These are phyloP conservation scores for Millerozyma miso DNA, from an alignment of 805 yeast species.

Conservation along the genomic window DNA sequence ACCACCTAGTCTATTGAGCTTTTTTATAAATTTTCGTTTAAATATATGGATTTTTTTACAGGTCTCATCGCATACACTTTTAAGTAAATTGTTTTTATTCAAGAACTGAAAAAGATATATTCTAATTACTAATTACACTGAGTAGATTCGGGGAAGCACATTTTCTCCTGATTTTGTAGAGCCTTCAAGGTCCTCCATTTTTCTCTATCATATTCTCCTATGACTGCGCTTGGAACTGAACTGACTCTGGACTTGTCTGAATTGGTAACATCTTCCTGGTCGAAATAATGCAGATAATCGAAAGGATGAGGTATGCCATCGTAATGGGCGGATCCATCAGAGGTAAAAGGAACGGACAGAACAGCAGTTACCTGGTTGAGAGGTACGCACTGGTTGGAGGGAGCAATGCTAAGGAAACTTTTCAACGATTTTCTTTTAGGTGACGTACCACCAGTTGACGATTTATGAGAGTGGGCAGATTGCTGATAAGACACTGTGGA, in stretches of 20 bases:
- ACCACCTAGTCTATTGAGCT: no score
- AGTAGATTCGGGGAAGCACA: neutral
- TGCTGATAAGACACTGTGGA: conserved; percentile 23
- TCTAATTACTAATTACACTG: neutral
- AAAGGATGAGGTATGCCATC: neutral
- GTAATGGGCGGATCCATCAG: neutral
- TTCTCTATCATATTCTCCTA: conserved; percentile 63
- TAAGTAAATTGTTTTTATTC: no score
- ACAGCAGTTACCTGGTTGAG: neutral
- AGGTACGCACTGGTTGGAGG: neutral
- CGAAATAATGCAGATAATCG: conserved; percentile 17
- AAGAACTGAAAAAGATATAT: neutral
- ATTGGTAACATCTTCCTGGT: conserved; percentile 26
- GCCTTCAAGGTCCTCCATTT: conserved; percentile 56
- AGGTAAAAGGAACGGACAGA: conserved; percentile 1
- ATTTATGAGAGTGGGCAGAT: conserved; percentile 23
- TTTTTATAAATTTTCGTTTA: no score
- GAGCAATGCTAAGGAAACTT: conserved; percentile 5
- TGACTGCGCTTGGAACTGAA: conserved; percentile 51
- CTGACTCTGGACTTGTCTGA: conserved; percentile 39
- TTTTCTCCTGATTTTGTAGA: conserved; percentile 14
- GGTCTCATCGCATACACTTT: neutral
- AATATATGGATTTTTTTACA: neutral
- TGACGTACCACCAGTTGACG: conserved; percentile 25
- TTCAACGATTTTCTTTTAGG: conserved; percentile 26